Base-by-base conservation (phyloP, 345 rosid species). In the Lepidium aucheri region DNA sequence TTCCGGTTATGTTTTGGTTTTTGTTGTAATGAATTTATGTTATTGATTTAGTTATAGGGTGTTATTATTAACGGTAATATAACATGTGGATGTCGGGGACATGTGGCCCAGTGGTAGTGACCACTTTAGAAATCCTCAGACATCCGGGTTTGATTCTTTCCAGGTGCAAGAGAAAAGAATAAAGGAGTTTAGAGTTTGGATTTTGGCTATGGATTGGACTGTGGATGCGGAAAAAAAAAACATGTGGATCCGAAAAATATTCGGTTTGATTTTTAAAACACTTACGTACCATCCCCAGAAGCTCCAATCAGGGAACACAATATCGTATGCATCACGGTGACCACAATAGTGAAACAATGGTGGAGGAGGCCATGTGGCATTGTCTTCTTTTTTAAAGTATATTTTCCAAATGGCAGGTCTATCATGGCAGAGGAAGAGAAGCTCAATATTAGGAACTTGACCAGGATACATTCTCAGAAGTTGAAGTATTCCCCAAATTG, bases 291-390 rank as follows among this genome's bases (percentile, higher is more conserved):
- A 84, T 16, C 85, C 91, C 96, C 90, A 86, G 62, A 86, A 88
- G 72, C 88, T 76, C 96, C 92, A 86, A 32, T 86, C 89, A 46
- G 86, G 87, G 53, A 85, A 85, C 9, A 82, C 81, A 28, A 84
- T 80, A 63, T 78, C 86, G 28, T 81, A 62, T 1, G 83, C 46
- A 15, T 78, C 56, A 14, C 72, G 63, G 30, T 81, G 65, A 7
- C 81, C 77, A 57, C 88, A 81, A 52, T 88, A 88, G 18, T 82
- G 87, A 64, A 88, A 88, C 63, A 88, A 46, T 6, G 91, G 83
- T 5, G 89, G 87, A 1, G 86, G 81, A 4, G 86, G 81, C 50
- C 46, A 52, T 17, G 75, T 52, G 30, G 68, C 44, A 4, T 75
- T 77, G 6, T 32, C 32, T 2, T 71, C 74, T 53, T 50, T 11